Conservation (phyloP, 179 eudicot species). For the Spinacia oleracea region DNA sequence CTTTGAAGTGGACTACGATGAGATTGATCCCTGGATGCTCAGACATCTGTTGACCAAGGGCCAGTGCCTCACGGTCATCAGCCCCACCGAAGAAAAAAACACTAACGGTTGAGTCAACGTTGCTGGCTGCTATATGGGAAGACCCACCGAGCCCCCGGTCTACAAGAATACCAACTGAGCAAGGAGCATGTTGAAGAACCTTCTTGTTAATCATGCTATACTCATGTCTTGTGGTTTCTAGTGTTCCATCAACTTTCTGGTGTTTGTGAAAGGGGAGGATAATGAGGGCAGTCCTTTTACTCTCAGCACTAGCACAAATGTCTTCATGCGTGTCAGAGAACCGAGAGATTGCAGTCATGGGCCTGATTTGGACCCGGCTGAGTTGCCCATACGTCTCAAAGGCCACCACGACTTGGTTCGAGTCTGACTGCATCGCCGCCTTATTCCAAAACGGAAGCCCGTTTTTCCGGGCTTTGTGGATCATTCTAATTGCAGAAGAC, state of each 20-base stretch:
- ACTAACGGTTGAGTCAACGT: slow-evolving; percentile 44
- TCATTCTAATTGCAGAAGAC: slow-evolving; percentile 74
- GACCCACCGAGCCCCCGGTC: slow-evolving; percentile 88
- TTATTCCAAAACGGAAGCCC: slow-evolving; percentile 83
- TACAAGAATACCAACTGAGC: slow-evolving; percentile 75
- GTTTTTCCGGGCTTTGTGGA: slow-evolving; percentile 65
- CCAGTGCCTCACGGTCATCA: slow-evolving; percentile 72
- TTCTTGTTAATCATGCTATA: slow-evolving; percentile 52
- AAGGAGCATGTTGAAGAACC: slow-evolving; percentile 63
- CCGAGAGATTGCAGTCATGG: slow-evolving; percentile 75
- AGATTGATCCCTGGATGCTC: slow-evolving; percentile 78
- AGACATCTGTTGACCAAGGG: slow-evolving; percentile 62
- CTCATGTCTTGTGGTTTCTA: slow-evolving; percentile 63
- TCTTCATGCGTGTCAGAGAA: slow-evolving; percentile 66
- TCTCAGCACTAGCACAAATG: slow-evolving; percentile 64
- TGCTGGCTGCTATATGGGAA: slow-evolving; percentile 60
- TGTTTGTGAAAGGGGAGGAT: slow-evolving; percentile 84
- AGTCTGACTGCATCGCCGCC: slow-evolving; percentile 35
- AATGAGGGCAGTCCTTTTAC: slow-evolving; percentile 59
- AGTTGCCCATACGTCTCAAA: slow-evolving; percentile 76
- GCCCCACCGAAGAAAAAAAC: slow-evolving; percentile 65
- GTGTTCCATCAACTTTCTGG: slow-evolving; percentile 56
- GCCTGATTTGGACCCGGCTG: slow-evolving; percentile 60
- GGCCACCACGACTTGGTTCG: slow-evolving; percentile 69
- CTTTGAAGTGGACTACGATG: slow-evolving; percentile 42